Conservation (phyloP, 371 early-diverging fungal species). For the Saksenaea vasiformis region DNA sequence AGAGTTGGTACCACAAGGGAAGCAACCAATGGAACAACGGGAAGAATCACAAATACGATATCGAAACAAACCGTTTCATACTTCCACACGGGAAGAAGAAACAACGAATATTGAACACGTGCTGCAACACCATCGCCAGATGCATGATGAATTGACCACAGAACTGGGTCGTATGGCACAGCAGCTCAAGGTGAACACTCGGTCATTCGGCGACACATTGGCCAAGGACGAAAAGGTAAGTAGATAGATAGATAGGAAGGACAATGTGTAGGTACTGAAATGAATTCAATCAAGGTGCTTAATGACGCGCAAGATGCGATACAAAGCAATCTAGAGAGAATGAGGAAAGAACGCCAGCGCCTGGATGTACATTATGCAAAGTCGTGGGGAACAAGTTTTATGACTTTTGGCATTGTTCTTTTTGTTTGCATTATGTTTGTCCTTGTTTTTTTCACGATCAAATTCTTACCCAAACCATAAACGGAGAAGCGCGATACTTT, state of each 20-base stretch:
- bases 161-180: slow-evolving; percentile 69
- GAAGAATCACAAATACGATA: slow-evolving; percentile 3
- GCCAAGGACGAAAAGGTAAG: slow-evolving; percentile 58
- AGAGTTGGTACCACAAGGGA: not conserved
- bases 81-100: slow-evolving; percentile 26
- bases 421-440: slow-evolving; percentile 70
- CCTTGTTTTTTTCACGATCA: slow-evolving; percentile 69
- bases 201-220: slow-evolving; percentile 60
- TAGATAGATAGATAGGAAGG: not conserved
- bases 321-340: slow-evolving; percentile 46
- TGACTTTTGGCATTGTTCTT: slow-evolving; percentile 63
- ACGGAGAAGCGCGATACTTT: not conserved
- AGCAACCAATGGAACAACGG: not conserved
- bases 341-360: slow-evolving; percentile 55
- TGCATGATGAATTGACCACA: slow-evolving; percentile 69
- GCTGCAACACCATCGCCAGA: slow-evolving; percentile 63
- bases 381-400: slow-evolving; percentile 71
- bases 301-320: slow-evolving; percentile 56
- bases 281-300: slow-evolving; percentile 29
- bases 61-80: slow-evolving; percentile 4
- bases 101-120: slow-evolving; percentile 54
- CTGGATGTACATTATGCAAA: slow-evolving; percentile 59
- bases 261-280: not conserved
- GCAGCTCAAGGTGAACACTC: slow-evolving; percentile 64
- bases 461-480: slow-evolving; percentile 63